These are phyloP conservation scores for Aleurites moluccanus DNA, from an alignment of 441 rosid genomes.

Conservation along the genomic window DNA sequence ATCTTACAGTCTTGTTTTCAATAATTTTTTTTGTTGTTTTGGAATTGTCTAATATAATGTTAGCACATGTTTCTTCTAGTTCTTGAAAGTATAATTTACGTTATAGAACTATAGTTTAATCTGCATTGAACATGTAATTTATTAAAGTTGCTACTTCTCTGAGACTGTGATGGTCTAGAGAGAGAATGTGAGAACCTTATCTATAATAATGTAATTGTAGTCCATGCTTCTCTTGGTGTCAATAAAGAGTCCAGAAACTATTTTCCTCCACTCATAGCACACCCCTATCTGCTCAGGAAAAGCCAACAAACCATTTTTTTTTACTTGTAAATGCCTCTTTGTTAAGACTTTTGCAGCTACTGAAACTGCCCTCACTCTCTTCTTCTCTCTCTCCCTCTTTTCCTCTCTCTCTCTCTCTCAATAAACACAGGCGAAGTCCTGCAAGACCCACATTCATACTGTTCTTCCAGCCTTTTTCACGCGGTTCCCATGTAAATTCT, in stretches of 20 bases:
- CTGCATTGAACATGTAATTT: neutral
- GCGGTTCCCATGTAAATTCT: slow-evolving; percentile 38
- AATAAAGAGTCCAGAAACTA: slow-evolving; percentile 36
- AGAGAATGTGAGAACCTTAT: slow-evolving; percentile 33
- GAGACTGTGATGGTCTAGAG: neutral
- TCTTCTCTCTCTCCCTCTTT: neutral
- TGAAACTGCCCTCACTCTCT: neutral
- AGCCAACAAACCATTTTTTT: slow-evolving; percentile 38
- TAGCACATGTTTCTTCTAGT: neutral
- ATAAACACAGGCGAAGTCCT: slow-evolving; percentile 24
- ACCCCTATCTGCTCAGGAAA: slow-evolving; percentile 82
- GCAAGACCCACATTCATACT: slow-evolving; percentile 35
- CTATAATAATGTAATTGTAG: slow-evolving; percentile 26
- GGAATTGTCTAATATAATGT: neutral
- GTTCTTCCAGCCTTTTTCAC: slow-evolving; percentile 32
- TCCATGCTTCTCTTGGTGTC: slow-evolving; percentile 40
- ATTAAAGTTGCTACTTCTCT: neutral
- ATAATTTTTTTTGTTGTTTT: neutral
- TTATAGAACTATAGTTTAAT: neutral
- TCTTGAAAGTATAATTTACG: neutral
- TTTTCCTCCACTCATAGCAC: slow-evolving; percentile 58
- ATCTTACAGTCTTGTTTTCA: neutral
- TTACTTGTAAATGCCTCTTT: slow-evolving; percentile 3
- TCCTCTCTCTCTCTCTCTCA: slow-evolving; percentile 11
- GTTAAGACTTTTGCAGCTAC: slow-evolving; percentile 11